phyloP scores from a whole-genome alignment of 352 stramenopile genomes.

The Blastocystis sp. region DNA sequence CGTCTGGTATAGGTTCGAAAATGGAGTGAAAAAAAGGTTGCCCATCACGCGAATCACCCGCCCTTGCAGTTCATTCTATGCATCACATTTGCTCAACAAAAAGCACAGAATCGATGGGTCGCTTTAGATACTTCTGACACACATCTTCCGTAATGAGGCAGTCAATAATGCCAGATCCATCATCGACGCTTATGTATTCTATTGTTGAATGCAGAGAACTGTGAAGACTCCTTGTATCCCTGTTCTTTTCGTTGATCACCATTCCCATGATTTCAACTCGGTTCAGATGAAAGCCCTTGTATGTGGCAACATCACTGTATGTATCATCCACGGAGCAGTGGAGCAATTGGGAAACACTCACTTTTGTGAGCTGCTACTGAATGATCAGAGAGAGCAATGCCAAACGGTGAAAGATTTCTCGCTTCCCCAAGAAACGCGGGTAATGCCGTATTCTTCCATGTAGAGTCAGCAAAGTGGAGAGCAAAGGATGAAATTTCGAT shows the following conservation, averaged over 20 bases:
- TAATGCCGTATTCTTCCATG: neutral
- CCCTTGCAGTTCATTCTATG: neutral
- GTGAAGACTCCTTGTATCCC: neutral
- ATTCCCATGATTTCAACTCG: constrained; percentile 35
- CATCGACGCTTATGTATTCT: constrained; percentile 44
- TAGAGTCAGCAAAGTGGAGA: neutral
- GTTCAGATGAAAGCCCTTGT: constrained; percentile 15
- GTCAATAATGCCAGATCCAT: constrained; percentile 56
- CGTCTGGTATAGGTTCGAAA: constrained; percentile 26
- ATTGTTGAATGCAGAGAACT: neutral
- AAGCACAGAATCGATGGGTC: neutral
- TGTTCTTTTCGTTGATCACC: constrained; percentile 30
- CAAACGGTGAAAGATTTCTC: constrained; percentile 11
- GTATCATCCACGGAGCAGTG: neutral
- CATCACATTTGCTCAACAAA: no score
- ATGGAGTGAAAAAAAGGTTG: neutral
- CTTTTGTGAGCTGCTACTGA: constrained; percentile 10
- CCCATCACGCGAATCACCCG: neutral
- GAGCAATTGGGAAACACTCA: neutral
- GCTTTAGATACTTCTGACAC: neutral
- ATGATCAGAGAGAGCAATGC: neutral
- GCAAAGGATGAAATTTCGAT: no score
- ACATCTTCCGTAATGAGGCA: neutral
- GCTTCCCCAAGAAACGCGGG: constrained; percentile 22
- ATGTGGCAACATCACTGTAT: neutral